Evolutionary conservation across 176 grass and related monocot species (phyloP), one percentile per base, ranked within the genome.

Genomic region (Ampelocalamus luodianensis): DNA sequence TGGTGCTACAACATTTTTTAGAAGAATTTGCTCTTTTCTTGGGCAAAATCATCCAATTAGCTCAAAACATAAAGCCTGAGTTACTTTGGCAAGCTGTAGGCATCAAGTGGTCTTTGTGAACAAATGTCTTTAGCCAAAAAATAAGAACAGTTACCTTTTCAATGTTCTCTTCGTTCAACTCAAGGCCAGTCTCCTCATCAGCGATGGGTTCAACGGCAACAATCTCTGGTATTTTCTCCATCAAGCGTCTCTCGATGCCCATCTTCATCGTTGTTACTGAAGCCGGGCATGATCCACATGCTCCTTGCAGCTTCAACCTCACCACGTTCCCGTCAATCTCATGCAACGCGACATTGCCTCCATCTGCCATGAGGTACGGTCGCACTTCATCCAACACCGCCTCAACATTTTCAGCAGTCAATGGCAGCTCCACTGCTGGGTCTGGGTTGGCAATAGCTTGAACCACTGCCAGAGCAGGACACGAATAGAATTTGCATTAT

Each of bases 191-290:
- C 73, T 99, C 96, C 84, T 96, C 88, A 84, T 99, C 96, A 49
- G 81, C 71, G 0, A 99, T 81, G 13, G 96, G 75, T 71, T 96
- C 96, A 61, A 96, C 90, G 22, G 96, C 93, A 67, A 99, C 84
- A 63, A 99, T 96, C 68, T 96, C 93, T 23, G 96, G 96, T 90
- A 99, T 94, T 86, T 96, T 94, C 86, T 99, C 96, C 96, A 99
- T 99, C 79, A 99, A 87, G 18, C 93, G 87, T 6, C 91, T 85
- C 42, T 96, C 93, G 3, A 99, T 99, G 42, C 96, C 96, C 93
- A 99, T 83, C 84, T 99, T 96, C 89, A 96, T 90, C 4, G 96
- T 99, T 70, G 87, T 94, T 22, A 99, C 96, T 54, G 96, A 99
- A 70, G 89, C 88, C 10, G 96, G 96, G 80, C 96, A 99, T 46